Conservation (phyloP, 805 yeast species). For the Sungouiozyma intestinalis region DNA sequence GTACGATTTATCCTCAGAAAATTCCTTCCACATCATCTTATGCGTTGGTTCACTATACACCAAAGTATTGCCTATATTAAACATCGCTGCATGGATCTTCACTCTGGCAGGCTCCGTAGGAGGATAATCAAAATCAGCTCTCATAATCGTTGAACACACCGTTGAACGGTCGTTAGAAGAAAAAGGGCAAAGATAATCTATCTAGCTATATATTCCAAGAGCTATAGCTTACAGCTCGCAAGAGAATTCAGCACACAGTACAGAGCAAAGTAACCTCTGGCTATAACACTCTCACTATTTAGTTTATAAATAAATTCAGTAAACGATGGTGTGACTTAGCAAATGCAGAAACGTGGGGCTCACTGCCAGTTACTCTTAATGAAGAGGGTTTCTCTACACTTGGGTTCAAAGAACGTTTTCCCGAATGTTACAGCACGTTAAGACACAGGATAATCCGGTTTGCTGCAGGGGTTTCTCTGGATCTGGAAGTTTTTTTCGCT, state of each 20-base stretch:
- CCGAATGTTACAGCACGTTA: too few relatives aligned
- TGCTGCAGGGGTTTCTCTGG: background rate
- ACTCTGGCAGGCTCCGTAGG: constrained; percentile 25
- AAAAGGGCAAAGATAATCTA: too few relatives aligned
- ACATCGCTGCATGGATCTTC: constrained; percentile 42
- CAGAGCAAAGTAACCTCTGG: too few relatives aligned
- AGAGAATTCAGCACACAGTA: too few relatives aligned
- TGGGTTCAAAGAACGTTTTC: too few relatives aligned
- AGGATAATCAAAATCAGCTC: constrained; percentile 4
- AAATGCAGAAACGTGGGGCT: background rate
- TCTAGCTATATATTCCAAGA: too few relatives aligned
- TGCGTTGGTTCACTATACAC: constrained; percentile 77
- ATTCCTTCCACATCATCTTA: constrained; percentile 71
- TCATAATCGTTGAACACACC: too few relatives aligned
- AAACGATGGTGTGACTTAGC: background rate
- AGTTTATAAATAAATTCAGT: background rate
- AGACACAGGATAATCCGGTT: background rate
- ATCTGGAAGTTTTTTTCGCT: too few relatives aligned
- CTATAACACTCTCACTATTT: too few relatives aligned
- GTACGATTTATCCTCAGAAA: constrained; percentile 56
- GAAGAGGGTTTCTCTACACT: background rate
- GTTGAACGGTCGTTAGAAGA: too few relatives aligned
- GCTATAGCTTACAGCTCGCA: too few relatives aligned
- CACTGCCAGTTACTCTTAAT: background rate
- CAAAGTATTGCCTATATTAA: constrained; percentile 83